These are phyloP conservation scores for Cardamine occulta DNA, from an alignment of 345 rosid genomes.

Conservation along the genomic window DNA sequence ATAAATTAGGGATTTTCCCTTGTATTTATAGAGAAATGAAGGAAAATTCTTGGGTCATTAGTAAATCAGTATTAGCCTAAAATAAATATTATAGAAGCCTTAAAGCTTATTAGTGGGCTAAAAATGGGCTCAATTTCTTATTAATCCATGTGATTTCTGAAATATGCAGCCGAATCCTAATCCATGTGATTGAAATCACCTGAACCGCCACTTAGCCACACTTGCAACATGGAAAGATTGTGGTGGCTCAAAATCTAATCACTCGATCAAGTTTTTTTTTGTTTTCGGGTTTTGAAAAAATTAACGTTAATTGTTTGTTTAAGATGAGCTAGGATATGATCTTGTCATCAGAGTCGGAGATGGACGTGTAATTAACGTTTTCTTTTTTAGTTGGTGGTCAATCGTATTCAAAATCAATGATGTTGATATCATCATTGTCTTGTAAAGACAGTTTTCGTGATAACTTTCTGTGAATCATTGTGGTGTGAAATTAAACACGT, in stretches of 20 bases:
- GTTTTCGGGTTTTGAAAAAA: background rate
- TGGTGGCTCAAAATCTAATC: background rate
- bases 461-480: background rate
- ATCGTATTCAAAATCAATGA: background rate
- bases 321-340: background rate
- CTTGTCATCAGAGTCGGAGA: background rate
- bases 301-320: background rate
- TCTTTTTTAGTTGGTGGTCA: background rate
- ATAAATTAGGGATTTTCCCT: background rate
- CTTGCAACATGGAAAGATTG: background rate
- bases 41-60: background rate
- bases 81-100: background rate
- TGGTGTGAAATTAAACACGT: background rate
- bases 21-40: background rate
- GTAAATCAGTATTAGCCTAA: background rate
- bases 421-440: background rate
- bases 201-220: background rate
- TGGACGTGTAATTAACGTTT: background rate
- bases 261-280: background rate
- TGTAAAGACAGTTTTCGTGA: background rate
- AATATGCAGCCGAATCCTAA: background rate
- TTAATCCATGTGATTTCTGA: background rate
- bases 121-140: background rate
- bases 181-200: background rate
- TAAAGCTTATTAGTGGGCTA: slow-evolving; percentile 22